Evolutionary conservation across 495 filamentous ascomycete genomes (phyloP).

Genomic region (Aspergillus panamensis): DNA sequence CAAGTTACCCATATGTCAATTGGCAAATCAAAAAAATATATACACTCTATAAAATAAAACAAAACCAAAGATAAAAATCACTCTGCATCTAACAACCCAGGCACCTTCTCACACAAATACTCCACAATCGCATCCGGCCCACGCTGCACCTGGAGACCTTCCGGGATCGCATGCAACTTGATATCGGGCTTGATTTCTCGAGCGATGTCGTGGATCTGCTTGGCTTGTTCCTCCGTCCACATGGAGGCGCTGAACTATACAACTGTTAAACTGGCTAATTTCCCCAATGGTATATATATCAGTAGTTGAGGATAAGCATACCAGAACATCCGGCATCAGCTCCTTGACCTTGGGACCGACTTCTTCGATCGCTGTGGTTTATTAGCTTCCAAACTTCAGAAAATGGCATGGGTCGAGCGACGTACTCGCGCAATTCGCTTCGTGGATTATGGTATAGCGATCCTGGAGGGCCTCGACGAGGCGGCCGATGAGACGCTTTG

Average conservation of each 20-base stretch:
- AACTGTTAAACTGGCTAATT: not conserved
- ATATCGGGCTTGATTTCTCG: slow-evolving; percentile 47
- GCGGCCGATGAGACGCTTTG: slow-evolving; percentile 57
- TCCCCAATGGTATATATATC: no score
- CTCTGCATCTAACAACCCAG: slow-evolving; percentile 41
- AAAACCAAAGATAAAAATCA: not conserved
- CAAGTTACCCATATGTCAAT: no score
- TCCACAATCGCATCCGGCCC: slow-evolving; percentile 65
- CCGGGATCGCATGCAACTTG: slow-evolving; percentile 59
- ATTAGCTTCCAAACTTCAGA: slow-evolving; percentile 5
- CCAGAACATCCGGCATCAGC: slow-evolving; percentile 50
- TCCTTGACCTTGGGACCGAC: slow-evolving; percentile 48
- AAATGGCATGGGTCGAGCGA: not conserved
- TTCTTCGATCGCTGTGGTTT: slow-evolving; percentile 44
- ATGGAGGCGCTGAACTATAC: slow-evolving; percentile 63
- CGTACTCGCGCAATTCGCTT: slow-evolving; percentile 56
- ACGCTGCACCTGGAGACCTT: slow-evolving; percentile 60
- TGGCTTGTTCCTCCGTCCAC: slow-evolving; percentile 59
- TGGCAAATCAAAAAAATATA: no score
- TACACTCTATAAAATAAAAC: not conserved
- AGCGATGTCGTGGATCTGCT: slow-evolving; percentile 53
- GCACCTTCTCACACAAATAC: slow-evolving; percentile 58
- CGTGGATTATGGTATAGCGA: slow-evolving; percentile 56
- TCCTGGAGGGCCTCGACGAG: slow-evolving; percentile 57
- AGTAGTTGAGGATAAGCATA: slow-evolving; percentile 26